Percentiles rank a stretch among this genome's conserved stretches.
These are phyloP conservation scores for Casaregolazyma lundiana DNA, from an alignment of 1,139 yeast genomes.

Conservation along the genomic window DNA sequence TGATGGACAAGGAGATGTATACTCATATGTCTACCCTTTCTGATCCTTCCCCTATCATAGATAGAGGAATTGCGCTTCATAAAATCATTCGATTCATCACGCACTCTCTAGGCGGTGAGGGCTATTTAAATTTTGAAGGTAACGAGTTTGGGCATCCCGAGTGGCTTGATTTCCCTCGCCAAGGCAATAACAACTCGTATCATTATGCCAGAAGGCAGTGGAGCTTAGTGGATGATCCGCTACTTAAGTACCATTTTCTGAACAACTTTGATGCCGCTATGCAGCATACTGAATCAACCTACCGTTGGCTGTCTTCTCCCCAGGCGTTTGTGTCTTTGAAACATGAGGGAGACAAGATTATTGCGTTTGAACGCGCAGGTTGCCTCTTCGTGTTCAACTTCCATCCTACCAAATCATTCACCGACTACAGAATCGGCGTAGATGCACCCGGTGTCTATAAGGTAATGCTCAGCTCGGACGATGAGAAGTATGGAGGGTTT, in stretches of 20 bases:
- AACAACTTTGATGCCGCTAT: conserved; percentile 77
- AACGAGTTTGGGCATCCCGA: conserved; percentile 99
- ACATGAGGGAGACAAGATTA: conserved; percentile 80
- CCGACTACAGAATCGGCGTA: conserved; percentile 87
- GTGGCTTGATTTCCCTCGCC: conserved; percentile 96
- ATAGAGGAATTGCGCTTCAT: conserved; percentile 86
- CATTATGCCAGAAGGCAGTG: conserved; percentile 95
- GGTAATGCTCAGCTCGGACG: conserved; percentile 73
- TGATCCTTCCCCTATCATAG: conserved; percentile 70
- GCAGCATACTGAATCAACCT: conserved; percentile 69
- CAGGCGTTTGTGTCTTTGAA: conserved; percentile 87
- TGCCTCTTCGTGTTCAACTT: conserved; percentile 82
- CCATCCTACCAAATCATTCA: conserved; percentile 76
- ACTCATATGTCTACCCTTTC: conserved; percentile 83
- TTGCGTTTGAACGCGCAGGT: conserved; percentile 86
- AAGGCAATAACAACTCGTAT: conserved; percentile 80
- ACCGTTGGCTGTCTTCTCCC: conserved; percentile 67
- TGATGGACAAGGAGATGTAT: conserved; percentile 98
- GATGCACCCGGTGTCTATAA: conserved; percentile 72
- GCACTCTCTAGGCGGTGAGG: conserved; percentile 91
- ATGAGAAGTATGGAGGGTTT: conserved; percentile 74
- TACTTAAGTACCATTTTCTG: conserved; percentile 72
- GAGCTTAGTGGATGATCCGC: conserved; percentile 72
- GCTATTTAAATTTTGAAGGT: conserved; percentile 92
- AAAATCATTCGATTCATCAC: conserved; percentile 85